Conservation (phyloP, 345 rosid species). For the Brassica cretica region DNA sequence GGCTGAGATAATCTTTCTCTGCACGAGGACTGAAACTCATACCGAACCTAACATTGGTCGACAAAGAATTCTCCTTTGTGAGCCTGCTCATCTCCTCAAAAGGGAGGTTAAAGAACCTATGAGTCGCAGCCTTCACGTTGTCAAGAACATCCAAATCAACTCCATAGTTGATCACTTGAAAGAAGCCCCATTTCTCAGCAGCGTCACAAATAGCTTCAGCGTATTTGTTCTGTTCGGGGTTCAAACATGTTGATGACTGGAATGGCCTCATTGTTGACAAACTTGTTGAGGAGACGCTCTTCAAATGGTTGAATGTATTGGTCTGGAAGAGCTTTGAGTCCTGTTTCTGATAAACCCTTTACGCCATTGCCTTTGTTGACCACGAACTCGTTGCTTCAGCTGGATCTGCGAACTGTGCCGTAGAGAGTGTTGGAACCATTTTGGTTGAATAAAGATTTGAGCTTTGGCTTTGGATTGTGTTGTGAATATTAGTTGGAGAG, state of each 20-base stretch:
- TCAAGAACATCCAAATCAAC: conserved; percentile 46
- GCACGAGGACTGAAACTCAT: conserved; percentile 46
- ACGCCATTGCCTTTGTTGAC: conserved; percentile 49
- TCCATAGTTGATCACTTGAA: conserved; percentile 54
- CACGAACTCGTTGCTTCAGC: conserved; percentile 43
- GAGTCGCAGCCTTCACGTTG: conserved; percentile 44
- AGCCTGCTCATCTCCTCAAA: conserved; percentile 43
- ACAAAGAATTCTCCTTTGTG: conserved; percentile 39
- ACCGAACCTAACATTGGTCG: conserved; percentile 41
- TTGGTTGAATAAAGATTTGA: background rate
- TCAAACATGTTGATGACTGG: conserved; percentile 51
- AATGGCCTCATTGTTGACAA: conserved; percentile 40
- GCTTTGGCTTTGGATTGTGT: conserved; percentile 2
- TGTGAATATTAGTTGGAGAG: conserved; percentile 10
- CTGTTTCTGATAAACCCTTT: conserved; percentile 50
- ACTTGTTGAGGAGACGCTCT: conserved; percentile 40
- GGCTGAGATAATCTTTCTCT: conserved; percentile 56
- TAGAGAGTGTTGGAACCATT: conserved; percentile 44
- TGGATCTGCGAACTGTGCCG: conserved; percentile 23
- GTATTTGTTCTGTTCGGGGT: conserved; percentile 36
- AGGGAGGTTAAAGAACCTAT: conserved; percentile 45
- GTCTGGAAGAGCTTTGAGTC: conserved; percentile 46
- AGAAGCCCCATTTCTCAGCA: conserved; percentile 56
- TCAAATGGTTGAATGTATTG: conserved; percentile 49
- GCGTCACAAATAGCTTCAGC: conserved; percentile 51